A percentile compares a stretch with the other conserved stretches of the same genome.
Conservation (phyloP, 164 flowering plant genomes). For the Macadamia integrifolia region DNA sequence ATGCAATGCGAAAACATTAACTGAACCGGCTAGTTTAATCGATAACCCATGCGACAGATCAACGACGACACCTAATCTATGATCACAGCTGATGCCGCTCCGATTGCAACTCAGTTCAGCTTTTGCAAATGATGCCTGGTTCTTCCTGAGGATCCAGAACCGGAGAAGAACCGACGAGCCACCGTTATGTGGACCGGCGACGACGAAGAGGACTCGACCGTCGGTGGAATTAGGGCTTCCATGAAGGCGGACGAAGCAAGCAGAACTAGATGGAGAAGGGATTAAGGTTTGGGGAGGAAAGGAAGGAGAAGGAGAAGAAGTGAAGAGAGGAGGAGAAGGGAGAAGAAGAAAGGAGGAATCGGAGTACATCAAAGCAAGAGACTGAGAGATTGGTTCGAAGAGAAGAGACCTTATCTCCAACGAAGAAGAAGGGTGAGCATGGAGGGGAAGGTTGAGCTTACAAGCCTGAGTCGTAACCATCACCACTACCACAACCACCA, state of each 20-base stretch:
- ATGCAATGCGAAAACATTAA: constrained; percentile 55
- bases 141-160: constrained; percentile 35
- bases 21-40: constrained; percentile 44
- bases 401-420: constrained; percentile 43
- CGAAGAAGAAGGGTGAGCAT: constrained; percentile 30
- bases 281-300: constrained; percentile 16
- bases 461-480: constrained; percentile 44
- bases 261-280: constrained; percentile 9
- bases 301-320: constrained; percentile 12
- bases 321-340: constrained; percentile 34
- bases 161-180: constrained; percentile 55
- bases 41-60: constrained; percentile 55
- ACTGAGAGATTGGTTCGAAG: constrained; percentile 56
- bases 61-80: constrained; percentile 41
- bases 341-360: constrained; percentile 64
- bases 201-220: constrained; percentile 39
- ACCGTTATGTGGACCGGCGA: constrained; percentile 37
- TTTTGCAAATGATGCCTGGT: constrained; percentile 26
- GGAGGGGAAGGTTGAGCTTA: constrained; percentile 50
- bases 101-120: constrained; percentile 40
- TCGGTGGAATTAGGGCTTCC: constrained; percentile 17
- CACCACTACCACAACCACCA: constrained; percentile 11
- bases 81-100: constrained; percentile 27
- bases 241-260: constrained; percentile 28
- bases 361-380: constrained; percentile 61